Evolutionary conservation across 768 basidiomycete genomes (phyloP), one percentile per base, ranked within the genome.

Genomic region (Leccinum longicurvipes): DNA sequence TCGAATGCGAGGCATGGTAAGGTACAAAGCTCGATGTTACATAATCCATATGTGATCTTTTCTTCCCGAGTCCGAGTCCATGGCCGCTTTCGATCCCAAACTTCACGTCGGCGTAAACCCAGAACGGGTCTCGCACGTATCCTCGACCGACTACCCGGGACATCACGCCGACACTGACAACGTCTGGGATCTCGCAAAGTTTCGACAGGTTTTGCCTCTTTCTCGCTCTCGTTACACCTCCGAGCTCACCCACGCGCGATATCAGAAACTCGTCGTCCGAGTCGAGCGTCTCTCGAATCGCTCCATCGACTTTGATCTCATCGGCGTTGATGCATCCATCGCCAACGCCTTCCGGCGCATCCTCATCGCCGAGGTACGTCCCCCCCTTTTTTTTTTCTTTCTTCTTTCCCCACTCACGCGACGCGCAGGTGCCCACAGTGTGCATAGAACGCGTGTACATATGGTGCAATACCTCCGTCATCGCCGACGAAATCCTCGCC

Each of bases 261-360:
- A n/a, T n/a, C n/a, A 92, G 92, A 87, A 79, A 65, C 76, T 95
- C 53, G 75, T 78, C 67, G 83, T 93, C 10, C 79, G 85, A 54
- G 79, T 97, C 32, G 84, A 89, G 57, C 81, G 90, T 42, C 75
- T 95, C 32, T 96, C 94, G 0, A 81, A 88, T 42, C 81, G 87
- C 15, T 87, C 89, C 2, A 83, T 97, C 58, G 95, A 98, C 62
- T 96, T 99, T 70, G 97, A 99, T 73, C 77, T 98, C 45, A 82
- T 98, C 54, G 95, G 96, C 6, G 89, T 98, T 27, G 96, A 99
- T 69, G 91, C 97, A 1, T 91, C 93, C 15, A 90, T 99, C 56
- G 94, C 97, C 28, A 98, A 99, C 71, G 93, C 96, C 0, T 83
- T 96, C 60, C 80, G 97, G 25, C 80, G 97, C 54, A 93, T 97